Conservation (phyloP, 345 rosid species). For the Hevea brasiliensis region DNA sequence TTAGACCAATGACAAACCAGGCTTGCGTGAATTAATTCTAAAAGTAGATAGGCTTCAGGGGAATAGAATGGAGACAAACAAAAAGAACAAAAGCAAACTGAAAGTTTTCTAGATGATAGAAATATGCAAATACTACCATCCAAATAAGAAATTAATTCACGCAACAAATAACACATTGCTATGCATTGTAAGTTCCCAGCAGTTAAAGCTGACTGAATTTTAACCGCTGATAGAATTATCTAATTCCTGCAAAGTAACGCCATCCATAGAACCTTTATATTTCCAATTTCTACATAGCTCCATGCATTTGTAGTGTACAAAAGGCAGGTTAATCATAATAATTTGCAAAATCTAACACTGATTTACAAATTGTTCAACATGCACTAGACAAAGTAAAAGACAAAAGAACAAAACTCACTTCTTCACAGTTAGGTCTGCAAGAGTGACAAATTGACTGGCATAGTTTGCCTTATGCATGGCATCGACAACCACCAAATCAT, state of each 20-base stretch:
- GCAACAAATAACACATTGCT: neutral
- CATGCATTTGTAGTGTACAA: neutral
- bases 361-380: neutral
- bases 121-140: neutral
- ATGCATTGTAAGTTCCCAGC: neutral
- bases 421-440: slow-evolving; percentile 99
- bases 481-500: slow-evolving; percentile 98
- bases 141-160: neutral
- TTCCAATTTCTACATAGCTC: neutral
- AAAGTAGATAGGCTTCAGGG: too few relatives aligned
- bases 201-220: too few relatives aligned
- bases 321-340: neutral
- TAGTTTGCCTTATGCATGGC: slow-evolving; percentile 99
- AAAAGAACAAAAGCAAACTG: neutral
- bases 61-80: neutral
- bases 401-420: slow-evolving; percentile 56
- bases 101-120: neutral
- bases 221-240: neutral
- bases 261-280: neutral
- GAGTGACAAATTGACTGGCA: slow-evolving; percentile 99
- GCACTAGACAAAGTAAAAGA: neutral
- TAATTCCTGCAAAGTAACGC: neutral
- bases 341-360: neutral
- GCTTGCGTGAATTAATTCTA: neutral
- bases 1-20: too few relatives aligned